phyloP scores from a whole-genome alignment of 352 stramenopile species.

The Globisporangium spinosum region DNA sequence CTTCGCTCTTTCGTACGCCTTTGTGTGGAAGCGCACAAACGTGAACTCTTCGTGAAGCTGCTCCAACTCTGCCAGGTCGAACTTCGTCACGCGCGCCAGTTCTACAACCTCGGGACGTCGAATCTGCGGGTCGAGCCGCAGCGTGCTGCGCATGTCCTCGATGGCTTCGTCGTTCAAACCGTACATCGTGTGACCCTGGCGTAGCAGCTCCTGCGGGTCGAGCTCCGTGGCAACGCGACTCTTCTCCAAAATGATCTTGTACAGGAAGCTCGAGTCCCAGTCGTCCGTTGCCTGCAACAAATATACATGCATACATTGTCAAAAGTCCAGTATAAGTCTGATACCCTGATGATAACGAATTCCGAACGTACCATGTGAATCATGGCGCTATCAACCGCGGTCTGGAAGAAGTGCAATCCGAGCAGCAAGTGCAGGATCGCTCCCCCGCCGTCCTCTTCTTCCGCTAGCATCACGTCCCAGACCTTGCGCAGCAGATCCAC shows the following conservation, averaged over 20 bases:
- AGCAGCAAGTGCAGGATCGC: conserved; percentile 63
- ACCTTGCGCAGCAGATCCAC: conserved; percentile 40
- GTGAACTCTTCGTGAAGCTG: conserved; percentile 64
- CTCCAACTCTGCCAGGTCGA: conserved; percentile 48
- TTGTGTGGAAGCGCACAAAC: conserved; percentile 51
- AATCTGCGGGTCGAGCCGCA: conserved; percentile 45
- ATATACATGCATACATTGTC: neutral
- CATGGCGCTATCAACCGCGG: conserved; percentile 37
- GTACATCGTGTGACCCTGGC: conserved; percentile 42
- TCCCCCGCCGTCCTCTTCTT: conserved; percentile 34
- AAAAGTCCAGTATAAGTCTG: neutral
- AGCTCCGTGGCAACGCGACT: conserved; percentile 31
- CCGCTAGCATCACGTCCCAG: conserved; percentile 58
- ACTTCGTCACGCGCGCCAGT: conserved; percentile 48
- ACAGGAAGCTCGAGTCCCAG: conserved; percentile 68
- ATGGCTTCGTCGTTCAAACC: conserved; percentile 53
- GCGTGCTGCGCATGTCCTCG: conserved; percentile 50
- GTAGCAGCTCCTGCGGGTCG: conserved; percentile 29
- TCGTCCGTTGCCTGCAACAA: conserved; percentile 38
- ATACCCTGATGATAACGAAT: neutral
- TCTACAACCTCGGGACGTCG: conserved; percentile 49
- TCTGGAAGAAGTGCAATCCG: conserved; percentile 49
- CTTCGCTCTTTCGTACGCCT: conserved; percentile 36
- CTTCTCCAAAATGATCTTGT: conserved; percentile 55
- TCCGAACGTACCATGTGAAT: conserved; percentile 30